These are phyloP conservation scores for Hippophae rhamnoides DNA, from an alignment of 306 rosid species.

Conservation along the genomic window DNA sequence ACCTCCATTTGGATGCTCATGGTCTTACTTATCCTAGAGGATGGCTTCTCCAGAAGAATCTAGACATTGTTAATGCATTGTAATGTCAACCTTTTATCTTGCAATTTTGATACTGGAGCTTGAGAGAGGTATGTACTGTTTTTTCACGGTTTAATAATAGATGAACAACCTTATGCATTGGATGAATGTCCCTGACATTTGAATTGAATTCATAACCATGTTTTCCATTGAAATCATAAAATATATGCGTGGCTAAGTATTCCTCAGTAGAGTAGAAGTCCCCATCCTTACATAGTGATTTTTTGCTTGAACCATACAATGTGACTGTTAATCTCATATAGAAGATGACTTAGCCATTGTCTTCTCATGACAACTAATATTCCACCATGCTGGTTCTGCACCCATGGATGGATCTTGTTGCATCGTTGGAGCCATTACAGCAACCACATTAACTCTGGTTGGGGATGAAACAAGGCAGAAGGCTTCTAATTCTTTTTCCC, in stretches of 20 bases:
- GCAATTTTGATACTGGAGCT: constrained; percentile 27
- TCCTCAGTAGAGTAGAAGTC: too few species aligned
- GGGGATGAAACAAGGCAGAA: constrained; percentile 23
- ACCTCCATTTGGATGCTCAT: constrained; percentile 68
- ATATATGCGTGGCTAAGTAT: too few species aligned
- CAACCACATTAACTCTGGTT: background rate
- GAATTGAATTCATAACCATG: too few species aligned
- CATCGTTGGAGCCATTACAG: constrained; percentile 7
- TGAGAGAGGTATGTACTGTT: constrained; percentile 43
- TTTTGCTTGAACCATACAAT: too few species aligned
- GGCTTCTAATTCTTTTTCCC: constrained; percentile 25
- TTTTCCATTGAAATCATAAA: too few species aligned
- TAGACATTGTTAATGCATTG: constrained; percentile 54
- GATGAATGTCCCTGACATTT: too few species aligned
- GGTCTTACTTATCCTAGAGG: constrained; percentile 57
- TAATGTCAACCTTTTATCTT: constrained; percentile 27
- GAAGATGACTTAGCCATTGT: constrained; percentile 9
- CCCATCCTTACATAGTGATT: too few species aligned
- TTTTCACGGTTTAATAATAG: too few species aligned
- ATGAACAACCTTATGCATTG: too few species aligned
- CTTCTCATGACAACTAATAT: constrained; percentile 30
- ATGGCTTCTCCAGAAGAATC: constrained; percentile 75
- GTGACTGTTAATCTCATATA: background rate
- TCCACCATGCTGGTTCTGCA: constrained; percentile 21
- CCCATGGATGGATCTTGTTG: constrained; percentile 24